A percentile compares a stretch with the other conserved stretches of the same genome.
phyloP scores from a whole-genome alignment of 2,329 filamentous ascomycete species.

The Magnaporthiopsis incrustans region DNA sequence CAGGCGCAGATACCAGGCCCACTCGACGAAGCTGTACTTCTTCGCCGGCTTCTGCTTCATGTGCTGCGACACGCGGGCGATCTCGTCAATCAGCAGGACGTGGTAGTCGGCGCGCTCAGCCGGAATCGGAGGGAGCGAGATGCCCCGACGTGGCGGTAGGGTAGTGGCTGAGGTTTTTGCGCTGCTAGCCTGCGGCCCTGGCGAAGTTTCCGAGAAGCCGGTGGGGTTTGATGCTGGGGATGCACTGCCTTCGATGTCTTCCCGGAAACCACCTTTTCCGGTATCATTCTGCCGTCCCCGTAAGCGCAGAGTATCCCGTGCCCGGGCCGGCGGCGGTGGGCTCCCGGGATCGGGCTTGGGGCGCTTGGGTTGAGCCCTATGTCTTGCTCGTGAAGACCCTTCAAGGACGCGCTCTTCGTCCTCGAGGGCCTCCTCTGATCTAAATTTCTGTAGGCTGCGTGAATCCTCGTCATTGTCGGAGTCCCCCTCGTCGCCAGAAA shows the following conservation, averaged over 20 bases:
- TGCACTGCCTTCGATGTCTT: not conserved
- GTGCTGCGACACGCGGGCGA: constrained; percentile 58
- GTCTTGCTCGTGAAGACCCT: not conserved
- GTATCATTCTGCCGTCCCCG: not conserved
- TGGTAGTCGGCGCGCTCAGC: constrained; percentile 42
- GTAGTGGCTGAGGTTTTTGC: not conserved
- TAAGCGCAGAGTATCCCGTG: not conserved
- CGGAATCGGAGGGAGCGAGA: constrained; percentile 24
- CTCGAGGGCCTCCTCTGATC: not conserved
- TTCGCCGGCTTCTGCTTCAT: constrained; percentile 48
- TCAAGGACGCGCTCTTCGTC: constrained; percentile 8
- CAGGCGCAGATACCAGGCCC: constrained; percentile 75
- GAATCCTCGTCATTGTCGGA: constrained; percentile 5
- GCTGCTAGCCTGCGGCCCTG: constrained; percentile 6
- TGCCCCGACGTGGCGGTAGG: not conserved
- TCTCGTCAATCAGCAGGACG: constrained; percentile 63
- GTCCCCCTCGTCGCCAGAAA: constrained; percentile 14
- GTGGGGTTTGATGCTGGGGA: not conserved
- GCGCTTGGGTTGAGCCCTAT: not conserved
- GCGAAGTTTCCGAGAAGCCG: not conserved
- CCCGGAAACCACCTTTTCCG: not conserved
- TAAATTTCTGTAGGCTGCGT: not conserved
- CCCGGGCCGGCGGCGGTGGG: too few relatives aligned
- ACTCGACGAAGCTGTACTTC: constrained; percentile 73
- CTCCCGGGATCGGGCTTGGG: not conserved